These are phyloP conservation scores for Colletotrichum cordylinicola DNA, from an alignment of 2,329 filamentous ascomycete genomes.

Conservation along the genomic window DNA sequence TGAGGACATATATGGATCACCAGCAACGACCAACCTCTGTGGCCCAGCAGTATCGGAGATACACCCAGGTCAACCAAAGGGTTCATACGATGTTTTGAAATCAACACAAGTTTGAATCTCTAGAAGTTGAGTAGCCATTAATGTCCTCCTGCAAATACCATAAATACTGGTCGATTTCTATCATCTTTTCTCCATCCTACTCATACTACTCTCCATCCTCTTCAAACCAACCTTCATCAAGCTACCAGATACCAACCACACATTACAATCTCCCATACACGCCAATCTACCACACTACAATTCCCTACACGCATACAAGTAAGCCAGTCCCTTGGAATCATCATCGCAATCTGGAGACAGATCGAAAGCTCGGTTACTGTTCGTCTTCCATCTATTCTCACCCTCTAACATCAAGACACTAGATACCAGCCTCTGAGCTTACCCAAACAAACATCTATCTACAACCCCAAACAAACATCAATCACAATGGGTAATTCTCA, in stretches of 20 bases:
- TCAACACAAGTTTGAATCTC: neutral
- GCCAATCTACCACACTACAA: too few relatives aligned
- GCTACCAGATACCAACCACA: too few relatives aligned
- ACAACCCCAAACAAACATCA: neutral
- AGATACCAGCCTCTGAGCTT: neutral
- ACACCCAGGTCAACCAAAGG: neutral
- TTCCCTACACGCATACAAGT: too few relatives aligned
- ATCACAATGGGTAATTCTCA: neutral
- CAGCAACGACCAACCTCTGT: neutral
- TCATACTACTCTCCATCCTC: too few relatives aligned
- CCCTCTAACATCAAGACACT: neutral
- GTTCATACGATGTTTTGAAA: neutral
- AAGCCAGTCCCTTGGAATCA: too few relatives aligned
- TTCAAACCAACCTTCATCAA: too few relatives aligned
- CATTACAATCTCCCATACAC: too few relatives aligned
- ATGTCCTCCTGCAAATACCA: neutral
- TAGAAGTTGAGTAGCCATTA: neutral
- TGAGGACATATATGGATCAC: neutral
- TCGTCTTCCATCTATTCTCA: neutral
- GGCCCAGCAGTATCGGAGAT: neutral
- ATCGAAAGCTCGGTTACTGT: neutral
- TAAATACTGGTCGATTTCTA: neutral
- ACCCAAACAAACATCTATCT: neutral
- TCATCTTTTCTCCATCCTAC: too few relatives aligned
- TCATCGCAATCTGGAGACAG: too few relatives aligned